phyloP scores from a whole-genome alignment of 768 basidiomycete genomes.

The Neoboletus magnificus region DNA sequence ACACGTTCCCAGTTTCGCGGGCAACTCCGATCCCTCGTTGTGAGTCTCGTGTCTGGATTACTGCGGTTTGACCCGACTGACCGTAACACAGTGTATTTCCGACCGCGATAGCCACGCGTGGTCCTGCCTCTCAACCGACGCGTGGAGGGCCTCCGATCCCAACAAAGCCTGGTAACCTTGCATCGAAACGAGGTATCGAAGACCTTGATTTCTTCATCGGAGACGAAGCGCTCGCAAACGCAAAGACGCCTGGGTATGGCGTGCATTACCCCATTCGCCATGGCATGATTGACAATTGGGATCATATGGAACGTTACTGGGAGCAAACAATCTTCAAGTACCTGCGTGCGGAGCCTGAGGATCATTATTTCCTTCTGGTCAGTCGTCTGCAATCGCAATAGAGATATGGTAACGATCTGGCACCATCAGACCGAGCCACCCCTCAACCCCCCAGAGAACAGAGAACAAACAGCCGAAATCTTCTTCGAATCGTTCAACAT shows the following conservation, averaged over 20 bases:
- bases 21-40: conserved; percentile 99
- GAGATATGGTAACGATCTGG: neutral
- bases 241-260: conserved; percentile 90
- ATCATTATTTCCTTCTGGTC: conserved; percentile 96
- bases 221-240: conserved; percentile 94
- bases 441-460: conserved; percentile 95
- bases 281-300: conserved; percentile 98
- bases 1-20: conserved; percentile 70
- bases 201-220: conserved; percentile 99
- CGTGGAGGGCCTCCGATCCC: conserved; percentile 77
- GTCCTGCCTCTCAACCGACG: conserved; percentile 54
- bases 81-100: conserved; percentile 76
- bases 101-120: conserved; percentile 90
- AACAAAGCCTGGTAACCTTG: conserved; percentile 84
- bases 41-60: conserved; percentile 39
- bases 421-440: conserved; percentile 92
- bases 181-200: conserved; percentile 95
- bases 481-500: conserved; percentile 99
- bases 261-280: conserved; percentile 96
- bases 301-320: conserved; percentile 99
- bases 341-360: conserved; percentile 95
- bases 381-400: conserved; percentile 30
- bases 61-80: conserved; percentile 6
- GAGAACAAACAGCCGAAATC: conserved; percentile 98
- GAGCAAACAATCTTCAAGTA: conserved; percentile 99